Percentiles rank a stretch among this genome's conserved stretches.
Evolutionary conservation across 106 monocot species (phyloP).

Genomic region (Dioscorea dumetorum): DNA sequence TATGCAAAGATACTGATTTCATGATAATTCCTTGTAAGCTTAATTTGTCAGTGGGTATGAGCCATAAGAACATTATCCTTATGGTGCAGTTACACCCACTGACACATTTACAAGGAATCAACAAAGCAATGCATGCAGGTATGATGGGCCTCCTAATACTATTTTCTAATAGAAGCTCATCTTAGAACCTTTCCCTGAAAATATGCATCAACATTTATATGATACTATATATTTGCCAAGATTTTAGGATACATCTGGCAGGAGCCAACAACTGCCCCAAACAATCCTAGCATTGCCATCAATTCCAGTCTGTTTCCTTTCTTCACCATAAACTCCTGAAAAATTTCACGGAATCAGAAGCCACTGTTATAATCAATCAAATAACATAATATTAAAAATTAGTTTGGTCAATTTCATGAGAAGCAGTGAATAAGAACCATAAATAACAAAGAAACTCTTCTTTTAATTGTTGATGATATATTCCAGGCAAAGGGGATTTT

Average conservation of each 20-base stretch:
- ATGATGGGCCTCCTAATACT: neutral
- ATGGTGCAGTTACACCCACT: no score
- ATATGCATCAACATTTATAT: neutral
- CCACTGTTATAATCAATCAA: neutral
- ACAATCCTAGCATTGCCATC: conserved; percentile 83
- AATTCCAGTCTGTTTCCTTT: conserved; percentile 63
- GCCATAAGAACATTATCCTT: no score
- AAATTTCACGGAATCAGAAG: neutral
- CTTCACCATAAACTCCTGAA: conserved; percentile 86
- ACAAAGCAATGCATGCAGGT: no score
- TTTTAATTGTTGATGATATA: neutral
- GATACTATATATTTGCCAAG: neutral
- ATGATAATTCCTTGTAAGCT: neutral
- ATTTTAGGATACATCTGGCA: conserved; percentile 87
- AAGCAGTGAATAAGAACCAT: neutral
- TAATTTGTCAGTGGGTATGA: neutral
- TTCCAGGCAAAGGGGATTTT: neutral
- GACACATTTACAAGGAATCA: no score
- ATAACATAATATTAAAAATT: neutral
- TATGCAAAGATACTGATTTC: neutral
- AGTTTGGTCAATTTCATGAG: neutral
- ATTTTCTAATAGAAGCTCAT: neutral
- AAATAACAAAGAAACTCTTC: neutral
- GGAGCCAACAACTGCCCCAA: conserved; percentile 74
- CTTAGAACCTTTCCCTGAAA: neutral